A percentile compares a stretch with the other conserved stretches of the same genome.
Evolutionary conservation across 345 rosid genomes (phyloP).

Genomic region (Moricandia arvensis): DNA sequence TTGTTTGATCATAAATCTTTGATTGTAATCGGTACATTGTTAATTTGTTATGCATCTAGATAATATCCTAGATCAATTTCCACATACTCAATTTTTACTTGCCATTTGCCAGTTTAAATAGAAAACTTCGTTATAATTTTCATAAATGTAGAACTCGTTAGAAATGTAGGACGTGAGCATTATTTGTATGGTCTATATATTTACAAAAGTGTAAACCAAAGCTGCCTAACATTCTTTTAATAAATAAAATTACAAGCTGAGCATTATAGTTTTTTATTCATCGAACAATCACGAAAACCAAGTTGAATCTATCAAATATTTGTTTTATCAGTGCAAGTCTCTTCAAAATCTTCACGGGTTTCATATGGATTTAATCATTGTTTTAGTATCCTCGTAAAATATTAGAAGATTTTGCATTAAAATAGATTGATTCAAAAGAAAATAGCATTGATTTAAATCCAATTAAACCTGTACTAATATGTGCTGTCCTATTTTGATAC

Average conservation of each 20-base stretch:
- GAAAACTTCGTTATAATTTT: background rate
- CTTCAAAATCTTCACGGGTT: background rate
- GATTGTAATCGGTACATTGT: background rate
- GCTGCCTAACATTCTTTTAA: background rate
- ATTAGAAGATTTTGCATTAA: background rate
- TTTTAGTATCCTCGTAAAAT: background rate
- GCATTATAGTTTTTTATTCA: background rate
- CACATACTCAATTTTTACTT: background rate
- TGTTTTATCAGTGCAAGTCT: background rate
- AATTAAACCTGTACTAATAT: background rate
- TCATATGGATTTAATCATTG: background rate
- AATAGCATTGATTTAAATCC: background rate
- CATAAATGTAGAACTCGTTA: background rate
- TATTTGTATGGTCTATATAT: background rate
- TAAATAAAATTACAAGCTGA: background rate
- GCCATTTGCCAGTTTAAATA: background rate
- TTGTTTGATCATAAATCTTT: background rate
- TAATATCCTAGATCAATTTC: background rate
- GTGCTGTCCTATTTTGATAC: background rate
- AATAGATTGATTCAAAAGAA: background rate
- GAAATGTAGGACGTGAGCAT: background rate
- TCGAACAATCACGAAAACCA: conserved; percentile 1
- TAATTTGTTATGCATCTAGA: background rate
- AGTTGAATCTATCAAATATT: background rate
- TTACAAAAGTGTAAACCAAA: background rate